These are phyloP conservation scores for Pseudozyma flocculosa DNA, from an alignment of 1,284 basidiomycete species.

Conservation along the genomic window DNA sequence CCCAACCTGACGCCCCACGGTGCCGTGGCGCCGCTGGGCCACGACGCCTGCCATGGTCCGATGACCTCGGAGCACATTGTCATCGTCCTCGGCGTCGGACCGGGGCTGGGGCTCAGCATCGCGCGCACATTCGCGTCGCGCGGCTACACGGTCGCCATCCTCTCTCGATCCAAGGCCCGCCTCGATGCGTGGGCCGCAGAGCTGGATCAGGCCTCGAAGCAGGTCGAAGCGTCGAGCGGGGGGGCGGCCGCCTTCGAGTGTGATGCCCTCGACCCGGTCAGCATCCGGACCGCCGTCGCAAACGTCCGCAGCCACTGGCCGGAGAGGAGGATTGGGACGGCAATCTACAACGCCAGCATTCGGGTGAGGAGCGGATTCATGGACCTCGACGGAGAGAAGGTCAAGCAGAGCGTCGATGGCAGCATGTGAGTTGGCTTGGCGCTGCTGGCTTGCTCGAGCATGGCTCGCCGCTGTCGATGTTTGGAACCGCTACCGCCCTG, in stretches of 20 bases:
- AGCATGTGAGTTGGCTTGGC: conserved; percentile 33
- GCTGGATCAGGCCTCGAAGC: conserved; percentile 2
- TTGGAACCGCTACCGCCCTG: no score
- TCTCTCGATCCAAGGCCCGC: conserved; percentile 28
- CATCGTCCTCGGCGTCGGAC: conserved; percentile 41
- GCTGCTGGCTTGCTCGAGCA: no score
- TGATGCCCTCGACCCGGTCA: conserved; percentile 30
- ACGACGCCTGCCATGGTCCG: conserved; percentile 33
- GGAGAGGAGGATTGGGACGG: conserved; percentile 32
- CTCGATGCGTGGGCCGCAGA: conserved; percentile 32
- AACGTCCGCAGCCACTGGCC: conserved; percentile 25
- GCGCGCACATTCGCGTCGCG: conserved; percentile 36
- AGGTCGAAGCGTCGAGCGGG: not conserved
- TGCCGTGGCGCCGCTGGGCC: conserved; percentile 19
- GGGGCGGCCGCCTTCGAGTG: conserved; percentile 33
- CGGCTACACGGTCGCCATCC: conserved; percentile 43
- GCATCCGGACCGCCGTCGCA: conserved; percentile 16
- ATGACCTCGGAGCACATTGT: conserved; percentile 27
- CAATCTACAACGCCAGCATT: conserved; percentile 41
- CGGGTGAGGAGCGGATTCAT: conserved; percentile 37
- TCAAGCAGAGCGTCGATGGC: conserved; percentile 31
- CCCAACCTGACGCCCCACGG: conserved; percentile 23
- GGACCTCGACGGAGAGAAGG: conserved; percentile 16
- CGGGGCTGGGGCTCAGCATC: conserved; percentile 38
- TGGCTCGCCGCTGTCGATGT: not conserved